Percentiles rank a stretch among this genome's conserved stretches.
phyloP scores from a whole-genome alignment of 2,329 filamentous ascomycete species.

The Trichoderma pleuroti region DNA sequence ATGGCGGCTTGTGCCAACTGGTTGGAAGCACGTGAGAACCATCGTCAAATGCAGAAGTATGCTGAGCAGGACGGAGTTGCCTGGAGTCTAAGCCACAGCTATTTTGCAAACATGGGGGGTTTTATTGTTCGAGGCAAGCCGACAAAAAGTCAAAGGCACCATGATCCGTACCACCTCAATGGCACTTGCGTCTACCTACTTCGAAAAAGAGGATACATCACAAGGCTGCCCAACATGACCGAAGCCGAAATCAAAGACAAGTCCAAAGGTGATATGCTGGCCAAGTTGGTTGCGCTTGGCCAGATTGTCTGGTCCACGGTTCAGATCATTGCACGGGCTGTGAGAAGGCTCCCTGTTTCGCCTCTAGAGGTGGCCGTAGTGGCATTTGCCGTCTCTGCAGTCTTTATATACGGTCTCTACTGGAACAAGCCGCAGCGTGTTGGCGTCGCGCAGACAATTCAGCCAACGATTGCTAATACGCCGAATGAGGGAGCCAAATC shows the following conservation, averaged over 20 bases:
- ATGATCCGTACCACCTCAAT: neutral
- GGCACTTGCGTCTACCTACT: fast-evolving
- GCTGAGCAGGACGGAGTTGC: neutral
- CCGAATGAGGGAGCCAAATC: too few species aligned
- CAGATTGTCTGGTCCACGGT: neutral
- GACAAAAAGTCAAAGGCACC: too few species aligned
- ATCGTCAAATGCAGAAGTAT: neutral
- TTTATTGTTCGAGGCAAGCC: neutral
- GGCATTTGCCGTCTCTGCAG: neutral
- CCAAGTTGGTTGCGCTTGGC: neutral
- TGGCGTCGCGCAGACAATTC: neutral
- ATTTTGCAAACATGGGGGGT: neutral
- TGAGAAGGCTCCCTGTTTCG: neutral
- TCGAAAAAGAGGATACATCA: neutral
- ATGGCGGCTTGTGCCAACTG: neutral
- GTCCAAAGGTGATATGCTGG: neutral
- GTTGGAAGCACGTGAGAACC: fast-evolving
- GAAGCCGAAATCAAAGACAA: neutral
- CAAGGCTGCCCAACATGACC: neutral
- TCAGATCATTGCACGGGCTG: neutral
- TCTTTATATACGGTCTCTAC: neutral
- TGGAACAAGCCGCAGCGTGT: neutral
- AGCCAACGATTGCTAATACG: too few species aligned
- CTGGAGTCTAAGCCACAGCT: neutral
- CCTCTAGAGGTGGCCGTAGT: neutral